Base-by-base conservation (phyloP, 1,139 yeast species). In the Kluyveromyces marxianus region DNA sequence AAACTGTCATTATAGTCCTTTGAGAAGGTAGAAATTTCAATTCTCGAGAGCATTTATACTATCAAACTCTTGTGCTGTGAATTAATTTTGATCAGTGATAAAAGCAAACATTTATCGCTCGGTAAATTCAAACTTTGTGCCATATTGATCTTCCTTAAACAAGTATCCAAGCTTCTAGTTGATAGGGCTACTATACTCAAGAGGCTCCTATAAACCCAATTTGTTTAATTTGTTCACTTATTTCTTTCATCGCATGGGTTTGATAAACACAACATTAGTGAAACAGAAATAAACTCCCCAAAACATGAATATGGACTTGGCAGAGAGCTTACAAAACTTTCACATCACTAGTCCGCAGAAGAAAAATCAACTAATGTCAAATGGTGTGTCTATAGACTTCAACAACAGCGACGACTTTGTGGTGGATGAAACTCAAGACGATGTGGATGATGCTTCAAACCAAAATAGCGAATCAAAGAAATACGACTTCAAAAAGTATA, bases 341-440 rank as follows among this genome's bases (percentile, higher is more conserved):
- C 58, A 56, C 39, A 56, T 54, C 37, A 50, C 55, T 35, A 54
- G 58, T 36, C 58, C 60, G 3, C 37, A 34, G 24, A 40, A 42
- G 33, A 37, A 29, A 31, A 37, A 14, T 8, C 21, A 27, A 27
- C 10, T 4, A 32, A 38, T 21, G 37, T 21, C 26, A 36, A 7
- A 4, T 21, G 30, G 24, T 6, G n/a, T 10, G 5, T 14, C 14
- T 39, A 39, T 14, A 25, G 14, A 10, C 26, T 25, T n/a, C 21
- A 26, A n/a, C 30, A 25, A 27, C 14, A 25, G 28, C 6, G 28
- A 26, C 8, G 30, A 36, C 26, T 26, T 25, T 30, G 21, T 25
- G 7, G 39, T 25, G 5, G 30, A 36, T 4, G 7, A 36, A n/a
- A 30, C 3, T 4, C 24, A 25, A 25, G 14, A 4, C 7, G 10